Evolutionary conservation across 148 eudicot genomes (phyloP).

Genomic region (Mesembryanthemum crystallinum): DNA sequence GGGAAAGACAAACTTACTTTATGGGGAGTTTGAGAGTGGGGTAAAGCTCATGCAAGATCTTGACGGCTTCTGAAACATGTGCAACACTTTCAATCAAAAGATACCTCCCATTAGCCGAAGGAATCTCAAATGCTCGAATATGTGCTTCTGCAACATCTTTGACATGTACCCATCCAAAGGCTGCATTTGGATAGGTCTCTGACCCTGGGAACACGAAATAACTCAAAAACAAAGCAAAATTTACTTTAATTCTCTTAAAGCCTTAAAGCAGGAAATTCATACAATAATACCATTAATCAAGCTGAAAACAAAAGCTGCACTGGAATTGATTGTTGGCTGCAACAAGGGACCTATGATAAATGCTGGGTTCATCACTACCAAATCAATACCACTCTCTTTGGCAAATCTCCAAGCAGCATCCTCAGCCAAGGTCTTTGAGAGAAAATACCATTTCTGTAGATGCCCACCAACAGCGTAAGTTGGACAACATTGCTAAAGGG

Average conservation of each 20-base stretch:
- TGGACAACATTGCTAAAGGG: too few relatives aligned
- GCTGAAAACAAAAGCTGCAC: constrained; percentile 16
- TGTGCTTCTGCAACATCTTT: constrained; percentile 36
- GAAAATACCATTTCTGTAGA: constrained; percentile 38
- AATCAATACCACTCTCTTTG: constrained; percentile 35
- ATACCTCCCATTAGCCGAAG: constrained; percentile 35
- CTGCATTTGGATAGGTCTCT: constrained; percentile 12
- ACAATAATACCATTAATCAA: constrained; percentile 31
- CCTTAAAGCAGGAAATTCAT: background rate
- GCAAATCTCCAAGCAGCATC: constrained; percentile 47
- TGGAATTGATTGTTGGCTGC: constrained; percentile 34
- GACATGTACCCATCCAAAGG: constrained; percentile 26
- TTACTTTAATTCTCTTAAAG: too few relatives aligned
- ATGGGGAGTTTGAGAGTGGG: constrained; percentile 24
- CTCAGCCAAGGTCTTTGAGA: constrained; percentile 55
- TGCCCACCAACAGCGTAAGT: background rate
- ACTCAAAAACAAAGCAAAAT: background rate
- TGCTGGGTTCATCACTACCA: constrained; percentile 39
- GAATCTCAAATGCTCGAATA: constrained; percentile 31
- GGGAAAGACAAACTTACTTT: constrained; percentile 19
- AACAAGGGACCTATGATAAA: constrained; percentile 44
- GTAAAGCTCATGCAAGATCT: constrained; percentile 24
- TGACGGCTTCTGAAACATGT: constrained; percentile 17
- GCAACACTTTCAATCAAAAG: constrained; percentile 16
- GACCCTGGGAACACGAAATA: constrained; percentile 20